A percentile compares a stretch with the other conserved stretches of the same genome.
Conservation (phyloP, 331 rosid genomes). For the Stylosanthes scabra region DNA sequence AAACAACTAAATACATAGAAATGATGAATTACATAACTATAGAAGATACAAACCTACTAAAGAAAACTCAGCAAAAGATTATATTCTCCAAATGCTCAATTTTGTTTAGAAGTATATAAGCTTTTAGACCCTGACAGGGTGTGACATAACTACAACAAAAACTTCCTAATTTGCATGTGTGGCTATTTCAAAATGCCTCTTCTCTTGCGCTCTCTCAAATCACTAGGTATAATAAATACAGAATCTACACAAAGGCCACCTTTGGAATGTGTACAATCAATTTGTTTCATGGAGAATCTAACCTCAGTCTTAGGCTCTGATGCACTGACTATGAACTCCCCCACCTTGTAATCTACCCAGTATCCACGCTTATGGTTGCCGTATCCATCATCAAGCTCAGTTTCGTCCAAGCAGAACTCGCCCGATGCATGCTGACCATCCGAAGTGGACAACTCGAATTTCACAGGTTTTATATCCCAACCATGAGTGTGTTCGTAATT, state of each 20-base stretch:
- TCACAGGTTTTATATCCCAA: conserved; percentile 74
- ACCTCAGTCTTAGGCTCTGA: conserved; percentile 55
- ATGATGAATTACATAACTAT: conserved; percentile 40
- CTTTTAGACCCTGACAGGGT: conserved; percentile 45
- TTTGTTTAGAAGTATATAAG: conserved; percentile 44
- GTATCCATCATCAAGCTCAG: conserved; percentile 46
- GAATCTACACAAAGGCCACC: conserved; percentile 83
- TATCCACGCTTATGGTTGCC: conserved; percentile 63
- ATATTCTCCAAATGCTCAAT: conserved; percentile 46
- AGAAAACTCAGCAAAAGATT: conserved; percentile 36
- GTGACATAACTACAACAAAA: conserved; percentile 25
- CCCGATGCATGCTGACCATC: conserved; percentile 60
- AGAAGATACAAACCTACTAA: conserved; percentile 46
- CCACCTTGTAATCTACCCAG: conserved; percentile 77
- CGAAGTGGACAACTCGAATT: conserved; percentile 55
- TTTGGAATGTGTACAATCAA: conserved; percentile 79
- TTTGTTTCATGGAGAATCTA: conserved; percentile 75
- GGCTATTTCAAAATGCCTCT: conserved; percentile 57
- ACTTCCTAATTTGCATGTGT: conserved; percentile 28
- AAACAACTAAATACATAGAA: conserved; percentile 27
- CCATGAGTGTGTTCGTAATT: conserved; percentile 71
- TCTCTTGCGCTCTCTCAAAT: conserved; percentile 52
- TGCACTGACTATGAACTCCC: conserved; percentile 59
- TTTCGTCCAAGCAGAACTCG: conserved; percentile 57
- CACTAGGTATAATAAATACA: conserved; percentile 65